Evolutionary conservation across 352 stramenopile genomes (phyloP).

Genomic region (Heterotrichella gracilis): DNA sequence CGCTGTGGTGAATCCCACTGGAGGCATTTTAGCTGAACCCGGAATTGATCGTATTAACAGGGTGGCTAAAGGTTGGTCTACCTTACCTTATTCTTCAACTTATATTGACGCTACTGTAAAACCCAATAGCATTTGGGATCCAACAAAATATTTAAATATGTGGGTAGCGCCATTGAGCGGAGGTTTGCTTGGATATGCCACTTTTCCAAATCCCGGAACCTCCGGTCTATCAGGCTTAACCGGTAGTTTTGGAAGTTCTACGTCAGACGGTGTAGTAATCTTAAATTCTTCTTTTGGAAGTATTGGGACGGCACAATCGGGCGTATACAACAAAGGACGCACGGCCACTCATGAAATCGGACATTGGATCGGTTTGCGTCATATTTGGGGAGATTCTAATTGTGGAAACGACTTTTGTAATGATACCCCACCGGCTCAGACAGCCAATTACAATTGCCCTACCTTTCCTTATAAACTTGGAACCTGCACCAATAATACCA

Average conservation of each 20-base stretch:
- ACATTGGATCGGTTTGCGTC: not conserved
- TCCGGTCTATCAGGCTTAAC: not conserved
- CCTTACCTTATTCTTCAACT: not conserved
- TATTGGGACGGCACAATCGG: not conserved
- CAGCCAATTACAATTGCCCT: not conserved
- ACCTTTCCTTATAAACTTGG: not conserved
- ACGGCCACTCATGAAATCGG: not conserved
- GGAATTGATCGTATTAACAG: not conserved
- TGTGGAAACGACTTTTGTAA: not conserved
- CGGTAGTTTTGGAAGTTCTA: not conserved
- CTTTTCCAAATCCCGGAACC: not conserved
- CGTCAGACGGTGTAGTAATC: not conserved
- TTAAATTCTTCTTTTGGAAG: not conserved
- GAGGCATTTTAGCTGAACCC: not conserved
- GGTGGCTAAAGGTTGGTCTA: not conserved
- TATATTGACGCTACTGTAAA: conserved; percentile 3
- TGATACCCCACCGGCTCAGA: not conserved
- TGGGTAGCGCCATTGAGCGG: not conserved
- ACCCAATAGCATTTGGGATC: conserved; percentile 1
- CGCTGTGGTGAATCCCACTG: not conserved
- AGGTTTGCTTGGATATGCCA: not conserved
- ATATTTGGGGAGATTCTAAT: not conserved
- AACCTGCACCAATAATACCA: not conserved
- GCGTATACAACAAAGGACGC: not conserved
- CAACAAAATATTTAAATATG: not conserved